Percentiles rank a stretch among this genome's conserved stretches.
These are phyloP conservation scores for Lizonia empirigonia DNA, from an alignment of 2,329 filamentous ascomycete genomes.

Conservation along the genomic window DNA sequence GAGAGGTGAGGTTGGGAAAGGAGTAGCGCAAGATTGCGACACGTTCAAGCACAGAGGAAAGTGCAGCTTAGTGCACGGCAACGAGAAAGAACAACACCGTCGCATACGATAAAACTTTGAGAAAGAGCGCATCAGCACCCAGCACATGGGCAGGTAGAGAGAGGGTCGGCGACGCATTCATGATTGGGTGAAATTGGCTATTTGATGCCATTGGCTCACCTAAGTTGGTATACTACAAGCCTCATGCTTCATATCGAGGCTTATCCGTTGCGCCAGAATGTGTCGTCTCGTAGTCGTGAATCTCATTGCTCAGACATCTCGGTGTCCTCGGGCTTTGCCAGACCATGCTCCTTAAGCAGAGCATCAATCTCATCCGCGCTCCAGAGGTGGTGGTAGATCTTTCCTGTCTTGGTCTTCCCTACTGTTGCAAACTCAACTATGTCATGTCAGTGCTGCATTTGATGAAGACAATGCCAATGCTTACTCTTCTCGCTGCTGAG, in stretches of 20 bases:
- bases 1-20: slow-evolving; percentile 4
- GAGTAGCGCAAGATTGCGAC: background rate
- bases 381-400: slow-evolving; percentile 98
- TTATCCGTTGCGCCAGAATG: slow-evolving; percentile 28
- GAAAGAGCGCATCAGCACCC: background rate
- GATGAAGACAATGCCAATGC: slow-evolving; percentile 46
- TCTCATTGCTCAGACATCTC: slow-evolving; percentile 45
- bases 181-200: slow-evolving; percentile 37
- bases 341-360: slow-evolving; percentile 90
- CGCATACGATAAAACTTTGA: background rate
- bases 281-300: slow-evolving; percentile 29
- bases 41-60: background rate
- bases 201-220: slow-evolving; percentile 35
- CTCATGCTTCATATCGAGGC: slow-evolving; percentile 36
- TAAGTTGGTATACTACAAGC: slow-evolving; percentile 41
- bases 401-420: slow-evolving; percentile 90
- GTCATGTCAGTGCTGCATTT: slow-evolving; percentile 27
- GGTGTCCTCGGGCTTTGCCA: slow-evolving; percentile 69
- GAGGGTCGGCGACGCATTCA: slow-evolving; percentile 11
- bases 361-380: slow-evolving; percentile 94
- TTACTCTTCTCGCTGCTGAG: slow-evolving; percentile 98
- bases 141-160: background rate
- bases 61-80: background rate
- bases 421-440: slow-evolving; percentile 97
- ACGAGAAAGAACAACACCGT: background rate